These are phyloP conservation scores for Coleophoma eucalyptorum DNA, from an alignment of 2,329 filamentous ascomycete genomes.

Conservation along the genomic window DNA sequence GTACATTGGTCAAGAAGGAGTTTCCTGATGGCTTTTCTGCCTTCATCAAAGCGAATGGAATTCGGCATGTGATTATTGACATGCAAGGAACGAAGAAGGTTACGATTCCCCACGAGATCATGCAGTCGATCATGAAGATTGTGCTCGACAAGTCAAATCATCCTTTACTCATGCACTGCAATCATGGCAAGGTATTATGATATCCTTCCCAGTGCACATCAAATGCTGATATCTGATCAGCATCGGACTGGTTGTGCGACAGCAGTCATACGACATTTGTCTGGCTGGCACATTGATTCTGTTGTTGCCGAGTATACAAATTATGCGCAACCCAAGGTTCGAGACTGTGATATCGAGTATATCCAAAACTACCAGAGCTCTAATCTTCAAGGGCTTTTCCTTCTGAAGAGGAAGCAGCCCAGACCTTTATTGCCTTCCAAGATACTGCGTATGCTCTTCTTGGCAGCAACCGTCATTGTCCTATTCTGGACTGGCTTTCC, in stretches of 20 bases:
- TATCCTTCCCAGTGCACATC: too few relatives aligned
- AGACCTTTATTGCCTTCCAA: background rate
- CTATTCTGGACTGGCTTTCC: background rate
- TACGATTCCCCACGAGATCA: conserved; percentile 60
- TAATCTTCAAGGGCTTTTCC: conserved; percentile 33
- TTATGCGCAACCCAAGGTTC: conserved; percentile 58
- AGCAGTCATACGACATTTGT: conserved; percentile 70
- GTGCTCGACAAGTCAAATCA: conserved; percentile 71
- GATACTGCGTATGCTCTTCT: background rate
- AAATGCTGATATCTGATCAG: conserved; percentile 30
- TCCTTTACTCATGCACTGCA: conserved; percentile 85
- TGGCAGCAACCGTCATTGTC: background rate
- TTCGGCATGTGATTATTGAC: conserved; percentile 70
- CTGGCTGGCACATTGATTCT: conserved; percentile 58
- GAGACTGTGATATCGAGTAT: conserved; percentile 57
- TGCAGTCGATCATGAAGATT: conserved; percentile 67
- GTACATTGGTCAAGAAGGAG: conserved; percentile 62
- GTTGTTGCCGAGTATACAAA: conserved; percentile 71
- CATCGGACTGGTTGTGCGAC: conserved; percentile 91
- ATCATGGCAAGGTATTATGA: conserved; percentile 69
- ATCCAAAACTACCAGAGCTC: conserved; percentile 45
- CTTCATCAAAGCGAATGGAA: conserved; percentile 65
- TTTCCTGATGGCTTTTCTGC: conserved; percentile 45
- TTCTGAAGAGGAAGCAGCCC: background rate
- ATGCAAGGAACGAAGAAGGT: conserved; percentile 89